Conservation (phyloP, 2,329 filamentous ascomycete species). For the Neonectria faginata region DNA sequence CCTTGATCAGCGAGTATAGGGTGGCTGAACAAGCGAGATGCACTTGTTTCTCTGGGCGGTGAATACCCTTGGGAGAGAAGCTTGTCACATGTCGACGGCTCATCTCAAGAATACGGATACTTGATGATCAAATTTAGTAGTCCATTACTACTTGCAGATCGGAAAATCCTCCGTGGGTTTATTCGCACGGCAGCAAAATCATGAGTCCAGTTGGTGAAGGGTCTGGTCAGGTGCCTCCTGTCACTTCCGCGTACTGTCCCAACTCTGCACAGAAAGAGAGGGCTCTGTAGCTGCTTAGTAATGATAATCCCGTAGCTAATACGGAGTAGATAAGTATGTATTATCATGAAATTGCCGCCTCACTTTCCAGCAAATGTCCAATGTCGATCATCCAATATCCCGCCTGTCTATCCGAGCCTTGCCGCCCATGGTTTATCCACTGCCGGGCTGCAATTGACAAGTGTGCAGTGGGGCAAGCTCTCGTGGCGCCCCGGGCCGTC, state of each 20-base stretch:
- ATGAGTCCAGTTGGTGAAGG: background rate
- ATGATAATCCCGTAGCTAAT: too few species aligned
- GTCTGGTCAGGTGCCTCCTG: background rate
- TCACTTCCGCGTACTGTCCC: background rate
- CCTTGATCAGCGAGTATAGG: background rate
- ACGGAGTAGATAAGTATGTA: too few species aligned
- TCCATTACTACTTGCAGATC: background rate
- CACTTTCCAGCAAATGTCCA: conserved; percentile 18
- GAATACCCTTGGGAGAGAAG: background rate
- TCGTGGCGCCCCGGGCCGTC: conserved; percentile 34
- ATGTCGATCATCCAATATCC: conserved; percentile 21
- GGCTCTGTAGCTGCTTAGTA: background rate
- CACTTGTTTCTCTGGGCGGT: background rate
- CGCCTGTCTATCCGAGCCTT: conserved; percentile 14
- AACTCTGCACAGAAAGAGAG: background rate
- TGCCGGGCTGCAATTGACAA: conserved; percentile 10
- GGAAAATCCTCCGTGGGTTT: background rate
- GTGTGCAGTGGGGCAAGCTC: conserved; percentile 24
- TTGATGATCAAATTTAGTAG: background rate
- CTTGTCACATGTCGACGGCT: background rate
- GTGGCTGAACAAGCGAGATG: background rate
- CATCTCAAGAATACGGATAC: background rate
- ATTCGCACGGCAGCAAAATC: background rate
- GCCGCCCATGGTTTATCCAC: conserved; percentile 1
- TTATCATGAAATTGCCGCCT: conserved; percentile 10